phyloP scores from a whole-genome alignment of 2,329 filamentous ascomycete genomes.

The Xylaria sp. region DNA sequence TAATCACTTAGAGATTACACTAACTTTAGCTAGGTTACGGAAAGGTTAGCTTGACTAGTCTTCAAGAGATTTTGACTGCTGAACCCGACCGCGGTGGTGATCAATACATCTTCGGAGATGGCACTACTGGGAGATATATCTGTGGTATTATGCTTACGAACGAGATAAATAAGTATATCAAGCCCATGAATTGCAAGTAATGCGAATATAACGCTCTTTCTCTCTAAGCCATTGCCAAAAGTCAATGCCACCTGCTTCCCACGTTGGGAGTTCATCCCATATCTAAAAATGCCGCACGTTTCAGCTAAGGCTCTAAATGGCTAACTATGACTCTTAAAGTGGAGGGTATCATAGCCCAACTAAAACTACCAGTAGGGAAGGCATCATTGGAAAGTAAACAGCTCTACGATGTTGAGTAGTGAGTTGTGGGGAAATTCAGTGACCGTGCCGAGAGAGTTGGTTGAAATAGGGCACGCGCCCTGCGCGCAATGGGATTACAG shows the following conservation, averaged over 20 bases:
- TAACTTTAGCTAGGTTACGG: too few species aligned
- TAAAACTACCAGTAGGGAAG: conserved; percentile 5
- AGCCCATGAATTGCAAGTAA: background rate
- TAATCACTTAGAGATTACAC: background rate
- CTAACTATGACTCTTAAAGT: background rate
- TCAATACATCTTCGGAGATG: too few species aligned
- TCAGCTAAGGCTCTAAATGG: background rate
- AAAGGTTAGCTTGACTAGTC: background rate
- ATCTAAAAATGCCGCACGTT: background rate
- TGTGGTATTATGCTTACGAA: background rate
- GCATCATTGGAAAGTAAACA: conserved; percentile 3
- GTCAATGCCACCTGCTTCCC: background rate
- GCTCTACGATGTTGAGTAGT: background rate
- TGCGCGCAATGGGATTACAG: background rate
- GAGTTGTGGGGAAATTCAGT: background rate
- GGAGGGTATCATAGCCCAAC: background rate
- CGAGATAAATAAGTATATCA: background rate
- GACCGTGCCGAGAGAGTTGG: too few species aligned
- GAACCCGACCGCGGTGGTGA: too few species aligned
- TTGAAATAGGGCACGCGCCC: background rate
- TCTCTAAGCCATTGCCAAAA: background rate
- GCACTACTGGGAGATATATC: too few species aligned
- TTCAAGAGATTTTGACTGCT: too few species aligned
- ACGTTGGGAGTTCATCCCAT: background rate
- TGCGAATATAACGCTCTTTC: background rate